phyloP scores from a whole-genome alignment of 1,284 basidiomycete species.

The Irpex rosettiformis region DNA sequence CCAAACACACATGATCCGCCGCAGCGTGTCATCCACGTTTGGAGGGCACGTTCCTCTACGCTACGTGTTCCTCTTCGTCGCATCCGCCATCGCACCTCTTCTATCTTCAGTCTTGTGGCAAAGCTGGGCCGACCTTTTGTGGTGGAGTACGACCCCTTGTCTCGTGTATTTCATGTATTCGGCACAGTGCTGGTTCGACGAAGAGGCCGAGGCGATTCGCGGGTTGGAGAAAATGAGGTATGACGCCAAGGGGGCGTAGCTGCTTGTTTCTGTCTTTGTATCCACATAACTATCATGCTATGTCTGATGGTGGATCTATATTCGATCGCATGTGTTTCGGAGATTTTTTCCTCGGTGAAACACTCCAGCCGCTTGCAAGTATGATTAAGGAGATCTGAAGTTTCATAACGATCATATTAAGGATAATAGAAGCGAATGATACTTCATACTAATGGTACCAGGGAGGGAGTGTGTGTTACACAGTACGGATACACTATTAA shows the following conservation, averaged over 20 bases:
- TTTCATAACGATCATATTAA: too few relatives aligned
- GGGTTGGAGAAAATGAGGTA: constrained; percentile 26
- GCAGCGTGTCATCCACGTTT: constrained; percentile 2
- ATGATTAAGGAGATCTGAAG: too few relatives aligned
- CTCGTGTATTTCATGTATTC: constrained; percentile 20
- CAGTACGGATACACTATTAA: neutral
- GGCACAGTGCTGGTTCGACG: constrained; percentile 20
- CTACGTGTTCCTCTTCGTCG: constrained; percentile 16
- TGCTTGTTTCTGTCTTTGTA: neutral
- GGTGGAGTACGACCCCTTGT: constrained; percentile 22
- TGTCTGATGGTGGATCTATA: neutral
- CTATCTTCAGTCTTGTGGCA: constrained; percentile 18
- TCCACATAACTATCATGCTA: neutral
- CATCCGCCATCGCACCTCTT: constrained; percentile 19
- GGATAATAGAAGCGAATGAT: neutral
- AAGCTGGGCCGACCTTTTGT: constrained; percentile 21
- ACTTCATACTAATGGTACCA: neutral
- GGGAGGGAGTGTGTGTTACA: too few relatives aligned
- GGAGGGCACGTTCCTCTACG: constrained; percentile 17
- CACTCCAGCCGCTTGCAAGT: too few relatives aligned
- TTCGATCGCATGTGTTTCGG: neutral
- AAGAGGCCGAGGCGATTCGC: constrained; percentile 21
- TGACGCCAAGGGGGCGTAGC: constrained; percentile 24
- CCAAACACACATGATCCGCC: constrained; percentile 10
- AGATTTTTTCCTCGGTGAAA: too few relatives aligned